phyloP scores from a whole-genome alignment of 768 basidiomycete genomes.

The Rhizopogon rudus region DNA sequence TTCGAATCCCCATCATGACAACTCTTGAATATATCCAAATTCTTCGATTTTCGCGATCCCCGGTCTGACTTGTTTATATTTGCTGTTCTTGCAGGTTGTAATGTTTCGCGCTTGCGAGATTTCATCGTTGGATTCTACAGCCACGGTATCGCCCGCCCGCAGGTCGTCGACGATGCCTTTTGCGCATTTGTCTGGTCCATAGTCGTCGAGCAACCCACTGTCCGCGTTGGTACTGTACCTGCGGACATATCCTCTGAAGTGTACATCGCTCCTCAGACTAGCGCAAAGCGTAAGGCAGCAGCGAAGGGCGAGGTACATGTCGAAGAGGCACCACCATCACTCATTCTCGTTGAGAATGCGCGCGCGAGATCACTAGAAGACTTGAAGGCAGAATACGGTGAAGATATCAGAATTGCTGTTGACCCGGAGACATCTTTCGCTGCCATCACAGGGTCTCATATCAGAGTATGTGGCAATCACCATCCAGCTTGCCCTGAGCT shows the following conservation, averaged over 20 bases:
- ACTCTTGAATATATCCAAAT: conserved; percentile 10
- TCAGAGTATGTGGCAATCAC: conserved; percentile 48
- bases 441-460: conserved; percentile 83
- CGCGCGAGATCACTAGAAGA: conserved; percentile 50
- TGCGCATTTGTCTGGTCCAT: conserved; percentile 80
- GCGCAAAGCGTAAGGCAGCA: conserved; percentile 60
- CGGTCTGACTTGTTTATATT: conserved; percentile 5
- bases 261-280: conserved; percentile 72
- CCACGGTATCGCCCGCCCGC: conserved; percentile 31
- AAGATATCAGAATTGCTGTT: conserved; percentile 65
- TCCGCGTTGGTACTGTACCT: conserved; percentile 70
- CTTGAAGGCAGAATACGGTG: conserved; percentile 53
- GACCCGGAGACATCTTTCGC: conserved; percentile 70
- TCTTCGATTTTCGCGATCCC: conserved; percentile 13
- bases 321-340: conserved; percentile 37
- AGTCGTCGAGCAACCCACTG: conserved; percentile 67
- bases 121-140: conserved; percentile 67
- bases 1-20: conserved; percentile 40
- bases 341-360: conserved; percentile 54
- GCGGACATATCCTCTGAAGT: conserved; percentile 58
- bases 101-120: conserved; percentile 63
- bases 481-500: conserved; percentile 6
- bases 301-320: conserved; percentile 46
- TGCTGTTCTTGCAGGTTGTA: conserved; percentile 50
- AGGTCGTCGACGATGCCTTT: conserved; percentile 71